Evolutionary conservation across 1,284 basidiomycete species (phyloP).

Genomic region (Anthracocystis panici-leucophaei): DNA sequence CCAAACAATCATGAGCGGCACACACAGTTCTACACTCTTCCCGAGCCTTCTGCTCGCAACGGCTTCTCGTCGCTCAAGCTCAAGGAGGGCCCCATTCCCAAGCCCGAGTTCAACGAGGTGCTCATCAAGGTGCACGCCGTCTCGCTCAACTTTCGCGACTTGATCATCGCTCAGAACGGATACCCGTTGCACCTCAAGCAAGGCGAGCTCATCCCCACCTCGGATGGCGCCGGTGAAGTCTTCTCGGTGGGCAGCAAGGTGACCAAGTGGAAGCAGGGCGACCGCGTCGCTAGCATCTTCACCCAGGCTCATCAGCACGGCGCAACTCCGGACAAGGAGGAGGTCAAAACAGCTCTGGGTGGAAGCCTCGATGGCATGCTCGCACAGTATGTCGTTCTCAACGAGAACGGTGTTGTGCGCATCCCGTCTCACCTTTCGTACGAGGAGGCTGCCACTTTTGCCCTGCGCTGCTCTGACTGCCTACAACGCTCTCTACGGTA

Average conservation of each 20-base stretch:
- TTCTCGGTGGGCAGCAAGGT: constrained; percentile 74
- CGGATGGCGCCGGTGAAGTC: constrained; percentile 77
- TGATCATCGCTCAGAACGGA: constrained; percentile 51
- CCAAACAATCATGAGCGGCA: constrained; percentile 28
- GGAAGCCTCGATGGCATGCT: constrained; percentile 75
- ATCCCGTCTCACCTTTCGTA: constrained; percentile 72
- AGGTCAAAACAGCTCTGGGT: constrained; percentile 71
- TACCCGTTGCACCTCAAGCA: constrained; percentile 53
- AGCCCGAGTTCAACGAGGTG: constrained; percentile 57
- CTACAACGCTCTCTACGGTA: constrained; percentile 73
- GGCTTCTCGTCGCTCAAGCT: constrained; percentile 33
- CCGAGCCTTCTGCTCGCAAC: constrained; percentile 40
- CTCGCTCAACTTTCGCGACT: constrained; percentile 70
- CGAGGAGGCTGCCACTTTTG: constrained; percentile 73
- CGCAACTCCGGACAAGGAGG: constrained; percentile 60
- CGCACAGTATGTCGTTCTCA: constrained; percentile 72
- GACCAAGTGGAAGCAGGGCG: constrained; percentile 74
- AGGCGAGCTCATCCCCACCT: constrained; percentile 73
- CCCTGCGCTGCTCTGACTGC: constrained; percentile 74
- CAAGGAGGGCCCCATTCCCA: constrained; percentile 46
- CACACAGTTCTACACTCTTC: constrained; percentile 43
- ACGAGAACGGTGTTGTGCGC: constrained; percentile 36
- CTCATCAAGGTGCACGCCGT: constrained; percentile 69
- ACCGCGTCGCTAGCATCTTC: constrained; percentile 73
- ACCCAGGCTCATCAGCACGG: constrained; percentile 67